Evolutionary conservation across 495 filamentous ascomycete species (phyloP).

Genomic region (Penicillium desertorum): DNA sequence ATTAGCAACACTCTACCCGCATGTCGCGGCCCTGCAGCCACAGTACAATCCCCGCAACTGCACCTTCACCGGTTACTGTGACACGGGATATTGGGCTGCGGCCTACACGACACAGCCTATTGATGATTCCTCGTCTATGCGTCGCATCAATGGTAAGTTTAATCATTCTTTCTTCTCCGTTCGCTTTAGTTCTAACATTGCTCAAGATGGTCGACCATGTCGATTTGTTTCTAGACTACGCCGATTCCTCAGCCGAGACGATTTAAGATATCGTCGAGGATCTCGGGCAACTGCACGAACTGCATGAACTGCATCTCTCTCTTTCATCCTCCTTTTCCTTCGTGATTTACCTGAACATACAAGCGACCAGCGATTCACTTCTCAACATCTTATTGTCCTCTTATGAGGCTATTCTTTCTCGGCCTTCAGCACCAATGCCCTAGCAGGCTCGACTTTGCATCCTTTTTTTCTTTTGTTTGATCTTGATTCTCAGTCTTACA

Average conservation of each 20-base stretch:
- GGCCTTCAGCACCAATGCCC: not conserved
- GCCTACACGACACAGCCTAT: slow-evolving; percentile 33
- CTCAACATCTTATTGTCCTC: not conserved
- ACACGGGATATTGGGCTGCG: slow-evolving; percentile 41
- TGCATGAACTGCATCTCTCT: not conserved
- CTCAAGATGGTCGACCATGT: slow-evolving; percentile 22
- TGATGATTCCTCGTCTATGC: slow-evolving; percentile 22
- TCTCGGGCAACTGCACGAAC: slow-evolving; percentile 22
- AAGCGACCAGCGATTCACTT: slow-evolving; percentile 2
- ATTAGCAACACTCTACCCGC: slow-evolving; percentile 41
- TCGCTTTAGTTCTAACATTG: not conserved
- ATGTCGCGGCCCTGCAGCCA: slow-evolving; percentile 42
- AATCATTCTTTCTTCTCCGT: not conserved
- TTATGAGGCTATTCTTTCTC: not conserved
- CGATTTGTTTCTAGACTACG: slow-evolving; percentile 37
- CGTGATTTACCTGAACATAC: not conserved
- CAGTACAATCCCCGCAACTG: slow-evolving; percentile 37
- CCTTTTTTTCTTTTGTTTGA: slow-evolving; percentile 4
- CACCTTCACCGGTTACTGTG: slow-evolving; percentile 41
- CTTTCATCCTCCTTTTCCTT: slow-evolving; percentile 9
- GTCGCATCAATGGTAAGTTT: slow-evolving; percentile 33
- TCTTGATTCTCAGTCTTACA: not conserved
- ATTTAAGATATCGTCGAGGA: slow-evolving; percentile 26
- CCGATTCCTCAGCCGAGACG: slow-evolving; percentile 36
- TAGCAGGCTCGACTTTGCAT: not conserved